Percentiles rank a stretch among this genome's conserved stretches.
Evolutionary conservation across 2,329 filamentous ascomycete species (phyloP).

Genomic region (Myotisia sp.): DNA sequence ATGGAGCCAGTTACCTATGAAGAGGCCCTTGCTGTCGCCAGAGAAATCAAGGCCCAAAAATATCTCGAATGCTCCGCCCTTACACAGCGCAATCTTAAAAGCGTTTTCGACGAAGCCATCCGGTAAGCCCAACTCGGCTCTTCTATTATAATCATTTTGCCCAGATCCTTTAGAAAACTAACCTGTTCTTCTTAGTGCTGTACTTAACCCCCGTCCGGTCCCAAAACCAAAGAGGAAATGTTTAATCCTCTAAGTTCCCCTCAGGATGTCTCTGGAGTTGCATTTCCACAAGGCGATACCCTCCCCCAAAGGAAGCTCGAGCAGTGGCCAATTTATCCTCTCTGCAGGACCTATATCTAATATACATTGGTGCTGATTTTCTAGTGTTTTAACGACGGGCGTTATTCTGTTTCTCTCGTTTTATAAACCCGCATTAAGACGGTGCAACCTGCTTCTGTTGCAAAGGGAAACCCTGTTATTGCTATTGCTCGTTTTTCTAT

Average conservation of each 20-base stretch:
- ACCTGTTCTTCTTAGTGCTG: conserved; percentile 26
- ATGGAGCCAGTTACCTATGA: conserved; percentile 97
- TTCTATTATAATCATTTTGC: background rate
- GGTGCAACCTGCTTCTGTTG: conserved; percentile 4
- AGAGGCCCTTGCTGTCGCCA: conserved; percentile 73
- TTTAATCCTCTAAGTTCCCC: conserved; percentile 9
- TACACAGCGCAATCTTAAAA: conserved; percentile 94
- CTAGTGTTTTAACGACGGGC: conserved; percentile 4
- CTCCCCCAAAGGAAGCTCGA: background rate
- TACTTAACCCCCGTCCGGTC: conserved; percentile 35
- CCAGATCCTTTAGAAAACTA: background rate
- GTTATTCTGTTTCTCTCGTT: conserved; percentile 5
- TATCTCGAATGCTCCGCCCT: conserved; percentile 96
- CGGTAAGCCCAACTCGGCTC: conserved; percentile 54
- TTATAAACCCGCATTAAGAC: conserved; percentile 5
- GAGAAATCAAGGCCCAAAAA: conserved; percentile 91
- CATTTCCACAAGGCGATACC: too few species aligned
- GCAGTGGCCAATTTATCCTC: background rate
- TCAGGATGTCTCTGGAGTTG: too few species aligned
- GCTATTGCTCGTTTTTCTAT: too few species aligned
- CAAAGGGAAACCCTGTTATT: too few species aligned
- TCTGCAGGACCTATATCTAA: conserved; percentile 3
- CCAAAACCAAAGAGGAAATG: conserved; percentile 32
- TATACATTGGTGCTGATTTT: background rate
- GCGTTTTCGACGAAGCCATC: conserved; percentile 96